These are phyloP conservation scores for Heracleum sosnowskyi DNA, from an alignment of 129 eudicot genomes.

Conservation along the genomic window DNA sequence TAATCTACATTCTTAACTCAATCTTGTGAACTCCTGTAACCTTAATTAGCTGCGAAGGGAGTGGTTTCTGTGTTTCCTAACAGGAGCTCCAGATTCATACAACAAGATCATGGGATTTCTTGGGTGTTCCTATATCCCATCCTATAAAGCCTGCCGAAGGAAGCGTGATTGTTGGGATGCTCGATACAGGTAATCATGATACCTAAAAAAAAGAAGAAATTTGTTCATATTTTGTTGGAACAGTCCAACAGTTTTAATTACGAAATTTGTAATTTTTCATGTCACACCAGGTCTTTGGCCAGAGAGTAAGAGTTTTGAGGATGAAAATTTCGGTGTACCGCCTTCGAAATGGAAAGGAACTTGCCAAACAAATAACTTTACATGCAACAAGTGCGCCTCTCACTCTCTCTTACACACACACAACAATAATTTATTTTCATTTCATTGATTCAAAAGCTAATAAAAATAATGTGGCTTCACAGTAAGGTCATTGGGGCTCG, in stretches of 20 bases:
- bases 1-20: not conserved
- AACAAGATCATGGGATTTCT: conserved; percentile 22
- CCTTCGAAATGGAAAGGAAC: conserved; percentile 24
- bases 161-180: conserved; percentile 7
- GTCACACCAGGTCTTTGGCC: conserved; percentile 25
- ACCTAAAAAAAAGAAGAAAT: not conserved
- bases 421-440: not conserved
- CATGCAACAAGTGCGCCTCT: conserved; percentile 16
- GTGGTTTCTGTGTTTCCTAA: conserved; percentile 19
- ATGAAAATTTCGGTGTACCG: conserved; percentile 12
- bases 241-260: not conserved
- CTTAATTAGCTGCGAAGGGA: conserved; percentile 8
- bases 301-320: conserved; percentile 21
- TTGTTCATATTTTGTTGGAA: not conserved
- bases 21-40: not conserved
- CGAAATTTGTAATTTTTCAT: not conserved
- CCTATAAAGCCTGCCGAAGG: conserved; percentile 1
- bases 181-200: conserved; percentile 10
- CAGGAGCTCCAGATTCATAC: conserved; percentile 8
- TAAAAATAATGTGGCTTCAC: not conserved
- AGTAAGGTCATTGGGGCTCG: conserved; percentile 36
- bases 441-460: not conserved
- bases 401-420: not conserved
- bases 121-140: not conserved
- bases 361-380: conserved; percentile 15